Percentiles rank a stretch among this genome's conserved stretches.
phyloP scores from a whole-genome alignment of 306 rosid species.

The Abrus pulchellus region DNA sequence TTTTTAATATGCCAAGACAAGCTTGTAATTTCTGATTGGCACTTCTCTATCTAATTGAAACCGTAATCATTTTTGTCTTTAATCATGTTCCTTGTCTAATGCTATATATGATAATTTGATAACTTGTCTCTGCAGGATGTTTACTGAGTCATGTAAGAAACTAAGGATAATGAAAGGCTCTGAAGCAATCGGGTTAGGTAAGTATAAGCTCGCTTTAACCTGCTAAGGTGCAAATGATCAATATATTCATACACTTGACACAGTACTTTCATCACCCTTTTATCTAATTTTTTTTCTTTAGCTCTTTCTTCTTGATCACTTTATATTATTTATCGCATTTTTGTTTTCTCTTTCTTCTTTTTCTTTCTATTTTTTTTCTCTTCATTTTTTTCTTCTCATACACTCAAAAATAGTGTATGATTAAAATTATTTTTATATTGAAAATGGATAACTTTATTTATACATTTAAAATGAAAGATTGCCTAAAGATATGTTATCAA shows the following conservation, averaged over 20 bases:
- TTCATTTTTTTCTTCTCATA: too few relatives aligned
- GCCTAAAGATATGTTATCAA: not conserved
- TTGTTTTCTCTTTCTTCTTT: too few relatives aligned
- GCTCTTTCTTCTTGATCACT: too few relatives aligned
- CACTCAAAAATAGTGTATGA: too few relatives aligned
- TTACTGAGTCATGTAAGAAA: constrained; percentile 43
- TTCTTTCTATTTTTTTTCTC: too few relatives aligned
- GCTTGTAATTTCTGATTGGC: not conserved
- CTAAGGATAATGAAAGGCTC: constrained; percentile 33
- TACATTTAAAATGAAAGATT: not conserved
- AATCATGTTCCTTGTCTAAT: not conserved
- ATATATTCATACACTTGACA: too few relatives aligned
- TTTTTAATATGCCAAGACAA: constrained; percentile 14
- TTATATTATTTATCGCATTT: too few relatives aligned
- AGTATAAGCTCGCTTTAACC: not conserved
- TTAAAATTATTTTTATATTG: not conserved
- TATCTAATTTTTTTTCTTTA: too few relatives aligned
- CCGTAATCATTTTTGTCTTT: not conserved
- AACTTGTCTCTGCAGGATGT: constrained; percentile 41
- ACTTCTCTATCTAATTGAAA: constrained; percentile 1
- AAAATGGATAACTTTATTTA: not conserved
- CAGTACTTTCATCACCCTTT: too few relatives aligned
- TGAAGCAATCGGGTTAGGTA: constrained; percentile 32
- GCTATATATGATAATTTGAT: not conserved
- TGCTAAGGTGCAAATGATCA: not conserved